Conservation (phyloP, 1,139 yeast species). For the Pichia sp. region DNA sequence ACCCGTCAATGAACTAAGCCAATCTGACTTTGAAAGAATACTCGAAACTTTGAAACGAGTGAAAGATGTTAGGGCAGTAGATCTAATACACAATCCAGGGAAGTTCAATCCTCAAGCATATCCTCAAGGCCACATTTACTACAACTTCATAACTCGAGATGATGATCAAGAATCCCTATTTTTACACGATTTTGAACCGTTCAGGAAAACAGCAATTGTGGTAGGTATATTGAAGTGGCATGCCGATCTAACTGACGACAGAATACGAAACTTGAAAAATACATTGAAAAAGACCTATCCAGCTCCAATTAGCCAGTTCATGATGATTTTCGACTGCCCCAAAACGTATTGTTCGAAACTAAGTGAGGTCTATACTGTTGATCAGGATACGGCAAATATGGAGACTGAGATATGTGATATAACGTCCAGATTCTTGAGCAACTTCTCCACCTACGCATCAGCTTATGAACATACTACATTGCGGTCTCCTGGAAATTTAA, state of each 20-base stretch:
- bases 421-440: slow-evolving; percentile 56
- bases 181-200: slow-evolving; percentile 86
- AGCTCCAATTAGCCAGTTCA: slow-evolving; percentile 57
- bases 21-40: slow-evolving; percentile 45
- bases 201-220: slow-evolving; percentile 65
- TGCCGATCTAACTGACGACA: slow-evolving; percentile 31
- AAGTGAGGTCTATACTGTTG: slow-evolving; percentile 19
- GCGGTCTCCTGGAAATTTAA: slow-evolving; percentile 66
- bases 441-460: slow-evolving; percentile 64
- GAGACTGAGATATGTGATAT: slow-evolving; percentile 75
- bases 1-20: slow-evolving; percentile 58
- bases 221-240: slow-evolving; percentile 57
- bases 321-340: slow-evolving; percentile 58
- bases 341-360: slow-evolving; percentile 22
- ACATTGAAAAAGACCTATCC: slow-evolving; percentile 46
- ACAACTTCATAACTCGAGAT: slow-evolving; percentile 47
- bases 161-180: slow-evolving; percentile 59
- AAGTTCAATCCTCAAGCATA: slow-evolving; percentile 79
- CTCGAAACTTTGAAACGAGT: slow-evolving; percentile 45
- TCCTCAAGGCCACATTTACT: slow-evolving; percentile 72
- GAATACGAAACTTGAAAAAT: slow-evolving; percentile 32
- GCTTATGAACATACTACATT: slow-evolving; percentile 68
- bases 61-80: slow-evolving; percentile 66
- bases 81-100: slow-evolving; percentile 62
- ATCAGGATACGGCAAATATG: slow-evolving; percentile 32